Conservation (phyloP, 768 basidiomycete genomes). For the Suillus cothurnatus region DNA sequence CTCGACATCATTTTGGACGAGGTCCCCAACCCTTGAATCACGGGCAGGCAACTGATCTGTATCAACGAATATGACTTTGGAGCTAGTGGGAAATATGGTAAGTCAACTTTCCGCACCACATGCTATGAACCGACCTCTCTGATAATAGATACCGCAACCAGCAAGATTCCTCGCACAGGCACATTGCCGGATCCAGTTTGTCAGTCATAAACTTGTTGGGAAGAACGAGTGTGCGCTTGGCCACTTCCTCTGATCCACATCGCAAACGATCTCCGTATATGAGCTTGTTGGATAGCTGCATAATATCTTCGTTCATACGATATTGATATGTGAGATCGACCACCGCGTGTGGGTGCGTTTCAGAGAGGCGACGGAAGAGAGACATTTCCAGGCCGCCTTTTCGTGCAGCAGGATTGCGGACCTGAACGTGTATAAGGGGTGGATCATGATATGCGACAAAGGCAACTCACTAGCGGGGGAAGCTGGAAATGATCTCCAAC, state of each 20-base stretch:
- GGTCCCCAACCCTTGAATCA: slow-evolving; percentile 83
- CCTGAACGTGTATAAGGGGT: slow-evolving; percentile 45
- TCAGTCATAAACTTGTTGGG: slow-evolving; percentile 48
- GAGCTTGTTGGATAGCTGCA: slow-evolving; percentile 85
- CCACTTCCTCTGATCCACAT: slow-evolving; percentile 79
- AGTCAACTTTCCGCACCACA: background rate
- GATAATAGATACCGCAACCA: slow-evolving; percentile 72
- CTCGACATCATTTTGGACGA: slow-evolving; percentile 89
- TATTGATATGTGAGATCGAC: slow-evolving; percentile 89
- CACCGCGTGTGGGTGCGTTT: slow-evolving; percentile 84
- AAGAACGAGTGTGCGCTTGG: slow-evolving; percentile 56
- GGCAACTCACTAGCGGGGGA: slow-evolving; percentile 76
- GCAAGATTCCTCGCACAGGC: slow-evolving; percentile 46
- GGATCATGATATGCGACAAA: background rate
- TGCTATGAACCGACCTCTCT: slow-evolving; percentile 51
- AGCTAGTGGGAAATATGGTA: slow-evolving; percentile 44
- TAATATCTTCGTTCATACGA: slow-evolving; percentile 96
- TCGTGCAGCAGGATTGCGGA: slow-evolving; percentile 77
- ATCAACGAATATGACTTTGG: slow-evolving; percentile 91
- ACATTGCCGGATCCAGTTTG: slow-evolving; percentile 32
- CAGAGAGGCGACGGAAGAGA: slow-evolving; percentile 85
- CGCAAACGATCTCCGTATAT: slow-evolving; percentile 77
- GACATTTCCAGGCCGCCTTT: slow-evolving; percentile 88
- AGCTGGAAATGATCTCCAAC: slow-evolving; percentile 98
- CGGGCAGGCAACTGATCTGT: slow-evolving; percentile 80